Conservation (phyloP, 73 alveolate genomes). For the Vitrella brassicaformis region DNA sequence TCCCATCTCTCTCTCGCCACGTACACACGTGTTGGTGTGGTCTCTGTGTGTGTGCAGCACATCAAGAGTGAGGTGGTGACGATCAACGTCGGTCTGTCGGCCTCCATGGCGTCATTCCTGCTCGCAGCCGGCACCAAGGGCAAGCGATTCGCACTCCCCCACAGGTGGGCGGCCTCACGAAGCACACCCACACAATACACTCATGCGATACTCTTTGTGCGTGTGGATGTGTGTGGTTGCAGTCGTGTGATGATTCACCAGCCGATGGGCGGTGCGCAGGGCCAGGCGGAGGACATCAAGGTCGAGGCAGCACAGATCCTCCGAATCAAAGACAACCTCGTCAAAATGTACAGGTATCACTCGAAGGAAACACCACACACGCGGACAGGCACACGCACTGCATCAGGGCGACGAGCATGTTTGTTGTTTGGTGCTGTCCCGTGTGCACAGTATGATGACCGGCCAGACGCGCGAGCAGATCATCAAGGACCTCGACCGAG, state of each 20-base stretch:
- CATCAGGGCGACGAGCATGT: neutral
- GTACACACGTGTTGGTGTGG: neutral
- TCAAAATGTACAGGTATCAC: neutral
- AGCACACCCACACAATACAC: too few species aligned
- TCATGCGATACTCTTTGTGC: too few species aligned
- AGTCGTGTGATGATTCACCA: constrained; percentile 26
- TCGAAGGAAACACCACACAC: too few species aligned
- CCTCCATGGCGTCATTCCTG: constrained; percentile 34
- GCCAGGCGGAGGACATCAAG: constrained; percentile 37
- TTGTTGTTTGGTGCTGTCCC: neutral
- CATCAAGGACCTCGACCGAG: constrained; percentile 29
- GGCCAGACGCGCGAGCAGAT: neutral
- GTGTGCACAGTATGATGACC: neutral
- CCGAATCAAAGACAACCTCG: neutral
- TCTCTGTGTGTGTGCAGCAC: constrained; percentile 4
- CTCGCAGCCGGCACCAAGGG: constrained; percentile 38
- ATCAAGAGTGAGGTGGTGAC: constrained; percentile 31
- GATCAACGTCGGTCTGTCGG: constrained; percentile 29
- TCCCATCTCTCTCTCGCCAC: neutral
- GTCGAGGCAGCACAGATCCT: constrained; percentile 18
- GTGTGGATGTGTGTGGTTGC: neutral
- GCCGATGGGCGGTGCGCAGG: constrained; percentile 36
- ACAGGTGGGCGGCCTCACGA: too few species aligned
- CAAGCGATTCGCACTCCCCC: constrained; percentile 3
- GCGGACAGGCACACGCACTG: too few species aligned